Percentiles rank a stretch among this genome's conserved stretches.
Conservation (phyloP, 495 filamentous ascomycete genomes). For the Aspergillus funiculosus region DNA sequence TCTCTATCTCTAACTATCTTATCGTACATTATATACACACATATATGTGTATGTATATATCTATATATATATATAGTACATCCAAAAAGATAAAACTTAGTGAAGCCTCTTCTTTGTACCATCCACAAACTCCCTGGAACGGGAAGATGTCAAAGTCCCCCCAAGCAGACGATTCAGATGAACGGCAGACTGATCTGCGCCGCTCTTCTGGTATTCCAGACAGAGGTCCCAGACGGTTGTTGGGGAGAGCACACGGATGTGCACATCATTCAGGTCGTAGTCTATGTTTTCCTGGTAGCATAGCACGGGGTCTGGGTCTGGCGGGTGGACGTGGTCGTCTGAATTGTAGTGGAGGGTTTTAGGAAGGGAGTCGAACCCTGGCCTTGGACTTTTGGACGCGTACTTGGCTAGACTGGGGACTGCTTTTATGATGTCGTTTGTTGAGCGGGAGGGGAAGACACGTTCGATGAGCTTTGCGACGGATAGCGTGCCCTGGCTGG, state of each 20-base stretch:
- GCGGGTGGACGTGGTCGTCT: not conserved
- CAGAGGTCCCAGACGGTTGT: conserved; percentile 30
- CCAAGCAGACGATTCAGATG: conserved; percentile 32
- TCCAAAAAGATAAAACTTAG: no score
- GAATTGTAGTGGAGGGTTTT: conserved; percentile 16
- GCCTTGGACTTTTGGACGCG: conserved; percentile 28
- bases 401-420: conserved; percentile 30
- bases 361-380: conserved; percentile 22
- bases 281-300: conserved; percentile 34
- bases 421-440: conserved; percentile 28
- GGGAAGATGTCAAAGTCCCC: conserved; percentile 29
- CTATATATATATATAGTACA: not conserved
- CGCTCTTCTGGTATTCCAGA: conserved; percentile 26
- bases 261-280: conserved; percentile 32
- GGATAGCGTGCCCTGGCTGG: conserved; percentile 17
- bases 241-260: conserved; percentile 20
- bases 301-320: conserved; percentile 15
- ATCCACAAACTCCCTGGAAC: conserved; percentile 14
- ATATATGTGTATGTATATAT: no score
- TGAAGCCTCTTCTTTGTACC: conserved; percentile 3
- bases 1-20: no score
- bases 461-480: conserved; percentile 22
- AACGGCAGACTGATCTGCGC: conserved; percentile 12
- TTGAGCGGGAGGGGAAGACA: conserved; percentile 24
- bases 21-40: no score